Percentiles rank a stretch among this genome's conserved stretches.
phyloP scores from a whole-genome alignment of 1,139 yeast genomes.

The Meyerozyma elateridarum region DNA sequence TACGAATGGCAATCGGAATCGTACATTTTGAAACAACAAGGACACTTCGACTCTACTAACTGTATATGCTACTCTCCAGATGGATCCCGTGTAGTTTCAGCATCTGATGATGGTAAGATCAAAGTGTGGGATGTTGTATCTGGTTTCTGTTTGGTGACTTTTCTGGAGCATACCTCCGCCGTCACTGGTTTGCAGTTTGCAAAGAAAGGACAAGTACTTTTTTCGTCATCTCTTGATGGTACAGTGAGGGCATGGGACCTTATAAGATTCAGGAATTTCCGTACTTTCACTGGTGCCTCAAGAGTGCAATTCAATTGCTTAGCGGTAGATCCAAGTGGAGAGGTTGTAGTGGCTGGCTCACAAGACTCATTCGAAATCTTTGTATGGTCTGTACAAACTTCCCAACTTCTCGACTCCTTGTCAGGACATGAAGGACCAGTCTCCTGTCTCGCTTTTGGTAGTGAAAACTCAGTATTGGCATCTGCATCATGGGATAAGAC shows the following conservation, averaged over 20 bases:
- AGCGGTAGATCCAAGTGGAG: conserved; percentile 97
- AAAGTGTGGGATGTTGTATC: conserved; percentile 94
- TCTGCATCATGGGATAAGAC: conserved; percentile 98
- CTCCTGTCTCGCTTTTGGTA: conserved; percentile 81
- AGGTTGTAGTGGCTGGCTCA: conserved; percentile 93
- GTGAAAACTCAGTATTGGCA: conserved; percentile 73
- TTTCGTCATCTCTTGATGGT: conserved; percentile 91
- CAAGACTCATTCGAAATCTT: conserved; percentile 85
- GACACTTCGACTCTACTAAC: conserved; percentile 90
- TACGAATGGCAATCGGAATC: conserved; percentile 99
- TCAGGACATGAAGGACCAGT: conserved; percentile 97
- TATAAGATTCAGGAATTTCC: conserved; percentile 85
- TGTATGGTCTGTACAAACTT: conserved; percentile 97
- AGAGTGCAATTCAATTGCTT: conserved; percentile 82
- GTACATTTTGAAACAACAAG: conserved; percentile 91
- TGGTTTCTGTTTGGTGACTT: conserved; percentile 90
- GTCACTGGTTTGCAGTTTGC: conserved; percentile 89
- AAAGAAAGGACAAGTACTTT: conserved; percentile 80
- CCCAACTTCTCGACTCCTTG: conserved; percentile 80
- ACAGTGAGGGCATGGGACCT: conserved; percentile 97
- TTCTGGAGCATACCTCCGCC: conserved; percentile 84
- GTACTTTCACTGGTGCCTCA: conserved; percentile 88
- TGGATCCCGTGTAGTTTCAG: conserved; percentile 88
- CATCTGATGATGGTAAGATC: conserved; percentile 94
- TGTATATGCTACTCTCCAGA: conserved; percentile 88